phyloP scores from a whole-genome alignment of 257 asterid genomes.

The Solanum bukasovii region DNA sequence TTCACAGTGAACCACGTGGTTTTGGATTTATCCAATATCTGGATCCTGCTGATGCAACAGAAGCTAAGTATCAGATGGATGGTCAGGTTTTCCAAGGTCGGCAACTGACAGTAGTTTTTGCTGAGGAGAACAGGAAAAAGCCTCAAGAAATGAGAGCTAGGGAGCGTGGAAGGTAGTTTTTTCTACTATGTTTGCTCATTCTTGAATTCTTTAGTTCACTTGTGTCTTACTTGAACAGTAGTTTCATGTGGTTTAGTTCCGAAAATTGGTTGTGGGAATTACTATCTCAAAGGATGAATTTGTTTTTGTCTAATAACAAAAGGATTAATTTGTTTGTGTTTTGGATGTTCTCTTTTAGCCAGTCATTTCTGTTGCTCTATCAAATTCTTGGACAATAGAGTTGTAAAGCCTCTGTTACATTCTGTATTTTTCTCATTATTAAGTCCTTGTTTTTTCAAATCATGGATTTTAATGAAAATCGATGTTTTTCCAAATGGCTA shows the following conservation, averaged over 20 bases:
- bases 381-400: background rate
- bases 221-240: background rate
- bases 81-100: constrained; percentile 72
- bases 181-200: background rate
- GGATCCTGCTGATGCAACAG: constrained; percentile 88
- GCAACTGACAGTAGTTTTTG: constrained; percentile 87
- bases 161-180: constrained; percentile 49
- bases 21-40: constrained; percentile 93
- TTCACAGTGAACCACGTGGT: constrained; percentile 74
- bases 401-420: background rate
- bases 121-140: constrained; percentile 90
- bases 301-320: background rate
- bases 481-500: background rate
- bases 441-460: background rate
- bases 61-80: constrained; percentile 91
- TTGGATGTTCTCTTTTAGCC: background rate
- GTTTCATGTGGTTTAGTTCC: background rate
- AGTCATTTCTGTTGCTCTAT: background rate
- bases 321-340: background rate
- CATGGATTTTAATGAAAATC: background rate
- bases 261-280: background rate
- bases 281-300: background rate
- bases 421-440: background rate
- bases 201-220: background rate
- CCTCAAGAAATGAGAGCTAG: constrained; percentile 80